Evolutionary conservation across 139 green algal genomes (phyloP).

Genomic region (Picocystis salinarum): DNA sequence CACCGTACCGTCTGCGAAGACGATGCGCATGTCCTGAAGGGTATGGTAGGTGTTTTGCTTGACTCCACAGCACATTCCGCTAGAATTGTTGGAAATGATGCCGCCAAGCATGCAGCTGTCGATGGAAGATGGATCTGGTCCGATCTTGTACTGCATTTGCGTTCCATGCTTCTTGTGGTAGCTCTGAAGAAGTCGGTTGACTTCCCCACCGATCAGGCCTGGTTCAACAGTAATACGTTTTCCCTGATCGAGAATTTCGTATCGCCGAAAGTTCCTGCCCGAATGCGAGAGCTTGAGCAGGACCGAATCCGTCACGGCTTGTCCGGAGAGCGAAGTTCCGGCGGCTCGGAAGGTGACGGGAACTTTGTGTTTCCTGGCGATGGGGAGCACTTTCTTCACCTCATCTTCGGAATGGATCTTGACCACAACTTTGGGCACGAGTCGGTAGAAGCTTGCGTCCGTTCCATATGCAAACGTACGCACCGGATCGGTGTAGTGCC

Average conservation of each 20-base stretch:
- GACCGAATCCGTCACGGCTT: conserved; percentile 82
- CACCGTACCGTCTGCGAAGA: conserved; percentile 83
- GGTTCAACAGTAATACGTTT: conserved; percentile 82
- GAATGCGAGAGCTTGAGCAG: conserved; percentile 90
- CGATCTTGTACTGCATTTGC: conserved; percentile 90
- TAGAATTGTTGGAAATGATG: conserved; percentile 94
- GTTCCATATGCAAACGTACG: conserved; percentile 87
- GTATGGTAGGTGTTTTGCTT: conserved; percentile 43
- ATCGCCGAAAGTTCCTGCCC: conserved; percentile 87
- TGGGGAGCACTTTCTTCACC: conserved; percentile 59
- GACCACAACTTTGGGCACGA: conserved; percentile 70
- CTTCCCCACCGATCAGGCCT: conserved; percentile 83
- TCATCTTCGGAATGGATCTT: conserved; percentile 77
- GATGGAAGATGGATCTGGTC: conserved; percentile 85
- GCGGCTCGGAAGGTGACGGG: conserved; percentile 88
- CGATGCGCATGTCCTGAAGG: conserved; percentile 63
- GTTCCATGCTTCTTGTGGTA: conserved; percentile 43
- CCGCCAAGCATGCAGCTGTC: conserved; percentile 85
- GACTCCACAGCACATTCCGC: conserved; percentile 95
- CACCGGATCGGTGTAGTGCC: conserved; percentile 70
- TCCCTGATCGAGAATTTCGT: conserved; percentile 70
- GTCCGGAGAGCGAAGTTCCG: conserved; percentile 76
- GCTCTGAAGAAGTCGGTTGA: conserved; percentile 67
- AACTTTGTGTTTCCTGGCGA: conserved; percentile 61
- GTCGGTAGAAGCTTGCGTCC: conserved; percentile 82